Evolutionary conservation across 2,329 filamentous ascomycete species (phyloP).

Genomic region (Penicillium glabrum): DNA sequence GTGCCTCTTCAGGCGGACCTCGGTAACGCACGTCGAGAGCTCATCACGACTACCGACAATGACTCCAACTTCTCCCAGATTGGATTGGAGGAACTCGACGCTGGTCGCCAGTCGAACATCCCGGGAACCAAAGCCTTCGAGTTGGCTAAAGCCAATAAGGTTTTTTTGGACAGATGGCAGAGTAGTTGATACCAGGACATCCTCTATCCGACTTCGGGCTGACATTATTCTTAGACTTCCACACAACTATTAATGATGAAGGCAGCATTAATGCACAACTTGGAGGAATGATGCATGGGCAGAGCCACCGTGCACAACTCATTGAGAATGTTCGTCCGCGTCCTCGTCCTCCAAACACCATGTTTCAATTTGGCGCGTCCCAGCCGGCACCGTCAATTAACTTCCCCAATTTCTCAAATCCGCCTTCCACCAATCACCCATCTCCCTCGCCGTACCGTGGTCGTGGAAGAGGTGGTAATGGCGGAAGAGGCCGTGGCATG

Average conservation of each 20-base stretch:
- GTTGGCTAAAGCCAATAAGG: conserved; percentile 26
- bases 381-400: background rate
- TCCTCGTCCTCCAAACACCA: background rate
- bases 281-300: conserved; percentile 36
- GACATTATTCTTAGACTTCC: conserved; percentile 25
- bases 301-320: conserved; percentile 37
- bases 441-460: conserved; percentile 2
- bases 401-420: too few species aligned
- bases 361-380: background rate
- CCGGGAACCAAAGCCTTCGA: conserved; percentile 29
- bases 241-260: conserved; percentile 30
- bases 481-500: conserved; percentile 20
- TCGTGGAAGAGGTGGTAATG: conserved; percentile 27
- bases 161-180: conserved; percentile 29
- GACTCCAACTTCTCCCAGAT: conserved; percentile 9
- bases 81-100: conserved; percentile 28
- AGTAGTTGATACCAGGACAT: conserved; percentile 26
- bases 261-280: conserved; percentile 28
- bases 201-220: background rate
- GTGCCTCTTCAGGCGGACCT: conserved; percentile 34
- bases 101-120: conserved; percentile 28
- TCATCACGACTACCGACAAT: conserved; percentile 35
- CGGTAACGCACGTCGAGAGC: conserved; percentile 37
- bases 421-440: background rate
- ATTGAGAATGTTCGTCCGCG: background rate